phyloP scores from a whole-genome alignment of 306 rosid genomes.

The Glycine latifolia region DNA sequence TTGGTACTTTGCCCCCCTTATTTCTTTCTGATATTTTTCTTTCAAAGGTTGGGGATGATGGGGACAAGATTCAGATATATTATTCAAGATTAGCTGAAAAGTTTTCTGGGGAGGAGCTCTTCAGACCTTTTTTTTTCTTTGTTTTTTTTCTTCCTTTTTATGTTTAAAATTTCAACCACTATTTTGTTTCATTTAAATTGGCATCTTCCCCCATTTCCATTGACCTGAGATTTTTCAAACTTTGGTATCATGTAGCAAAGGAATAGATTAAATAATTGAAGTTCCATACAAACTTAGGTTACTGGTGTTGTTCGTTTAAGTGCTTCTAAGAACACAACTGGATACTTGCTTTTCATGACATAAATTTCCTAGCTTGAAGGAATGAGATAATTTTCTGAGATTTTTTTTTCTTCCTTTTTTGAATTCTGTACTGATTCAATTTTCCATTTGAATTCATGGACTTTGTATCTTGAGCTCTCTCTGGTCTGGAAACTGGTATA shows the following conservation, averaged over 20 bases:
- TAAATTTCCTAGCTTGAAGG: constrained; percentile 50
- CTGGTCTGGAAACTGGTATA: constrained; percentile 15
- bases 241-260: constrained; percentile 71
- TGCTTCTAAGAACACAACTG: constrained; percentile 56
- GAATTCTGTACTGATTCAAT: constrained; percentile 46
- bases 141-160: background rate
- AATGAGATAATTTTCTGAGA: constrained; percentile 59
- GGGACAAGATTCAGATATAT: constrained; percentile 63
- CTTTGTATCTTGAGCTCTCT: constrained; percentile 39
- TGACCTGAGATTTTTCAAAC: constrained; percentile 64
- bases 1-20: constrained; percentile 68
- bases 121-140: constrained; percentile 28
- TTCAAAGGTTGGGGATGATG: constrained; percentile 52
- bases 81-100: constrained; percentile 71
- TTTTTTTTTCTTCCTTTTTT: constrained; percentile 42
- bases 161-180: constrained; percentile 52
- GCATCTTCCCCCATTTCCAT: constrained; percentile 64
- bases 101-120: constrained; percentile 58
- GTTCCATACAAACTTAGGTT: constrained; percentile 66
- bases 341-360: constrained; percentile 56
- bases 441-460: constrained; percentile 51
- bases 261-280: constrained; percentile 76
- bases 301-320: constrained; percentile 56
- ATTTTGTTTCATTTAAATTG: constrained; percentile 57
- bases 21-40: constrained; percentile 50